These are phyloP conservation scores for Fusarium citri DNA, from an alignment of 2,329 filamentous ascomycete genomes.

Conservation along the genomic window DNA sequence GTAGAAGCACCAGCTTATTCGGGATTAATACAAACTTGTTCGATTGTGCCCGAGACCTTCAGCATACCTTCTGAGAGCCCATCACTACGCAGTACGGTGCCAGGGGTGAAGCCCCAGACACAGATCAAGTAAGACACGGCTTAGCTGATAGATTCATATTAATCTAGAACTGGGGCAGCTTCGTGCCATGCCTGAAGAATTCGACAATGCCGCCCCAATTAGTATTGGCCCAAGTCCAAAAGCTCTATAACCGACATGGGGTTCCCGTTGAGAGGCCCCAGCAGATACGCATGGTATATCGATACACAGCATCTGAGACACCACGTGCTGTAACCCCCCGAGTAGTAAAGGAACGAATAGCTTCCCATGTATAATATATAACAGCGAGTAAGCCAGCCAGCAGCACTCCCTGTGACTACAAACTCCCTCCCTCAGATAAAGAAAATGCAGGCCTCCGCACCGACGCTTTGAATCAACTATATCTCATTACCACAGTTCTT, in stretches of 20 bases:
- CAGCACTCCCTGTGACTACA: conserved; percentile 9
- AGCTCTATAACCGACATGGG: background rate
- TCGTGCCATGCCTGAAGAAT: background rate
- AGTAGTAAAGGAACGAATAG: background rate
- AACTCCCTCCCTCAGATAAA: background rate
- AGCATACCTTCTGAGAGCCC: background rate
- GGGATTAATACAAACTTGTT: background rate
- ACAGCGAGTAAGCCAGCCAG: conserved; percentile 28
- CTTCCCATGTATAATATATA: conserved; percentile 3
- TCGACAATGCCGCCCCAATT: conserved; percentile 4
- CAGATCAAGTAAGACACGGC: background rate
- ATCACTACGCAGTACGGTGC: background rate
- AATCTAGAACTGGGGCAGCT: background rate
- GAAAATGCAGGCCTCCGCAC: background rate
- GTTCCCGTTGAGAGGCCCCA: background rate
- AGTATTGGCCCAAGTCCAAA: background rate
- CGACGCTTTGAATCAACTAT: background rate
- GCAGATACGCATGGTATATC: background rate
- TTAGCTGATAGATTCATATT: background rate
- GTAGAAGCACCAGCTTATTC: background rate
- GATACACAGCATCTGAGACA: conserved; percentile 2
- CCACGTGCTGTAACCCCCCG: background rate
- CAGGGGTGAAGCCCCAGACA: background rate
- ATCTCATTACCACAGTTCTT: conserved; percentile 23
- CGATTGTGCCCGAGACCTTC: background rate